Percentiles rank a stretch among this genome's conserved stretches.
These are phyloP conservation scores for Schwanniomyces vanrijiae DNA, from an alignment of 805 yeast species.

Conservation along the genomic window DNA sequence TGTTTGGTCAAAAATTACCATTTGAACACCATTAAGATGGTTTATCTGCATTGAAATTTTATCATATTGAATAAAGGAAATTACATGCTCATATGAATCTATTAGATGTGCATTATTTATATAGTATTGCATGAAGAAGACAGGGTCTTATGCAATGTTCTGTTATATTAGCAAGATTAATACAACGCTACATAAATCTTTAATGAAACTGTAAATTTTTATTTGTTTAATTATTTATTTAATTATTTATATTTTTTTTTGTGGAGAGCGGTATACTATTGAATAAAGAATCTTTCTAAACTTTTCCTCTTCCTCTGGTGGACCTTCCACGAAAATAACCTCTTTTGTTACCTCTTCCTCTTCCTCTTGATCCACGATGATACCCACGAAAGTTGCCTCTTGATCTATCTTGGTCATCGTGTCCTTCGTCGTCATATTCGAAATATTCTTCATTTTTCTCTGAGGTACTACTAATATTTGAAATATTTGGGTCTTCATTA, in stretches of 20 bases:
- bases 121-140: slow-evolving; percentile 1
- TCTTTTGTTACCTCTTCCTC: slow-evolving; percentile 12
- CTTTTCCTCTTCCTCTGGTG: slow-evolving; percentile 10
- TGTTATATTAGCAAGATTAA: not conserved
- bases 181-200: not conserved
- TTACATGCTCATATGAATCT: not conserved
- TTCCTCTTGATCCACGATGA: slow-evolving; percentile 12
- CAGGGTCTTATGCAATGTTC: slow-evolving; percentile 1
- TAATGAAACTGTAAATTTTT: not conserved
- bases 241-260: too few species aligned
- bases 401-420: slow-evolving; percentile 4
- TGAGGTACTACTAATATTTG: not conserved
- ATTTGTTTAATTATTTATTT: too few species aligned
- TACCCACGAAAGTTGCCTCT: slow-evolving; percentile 6
- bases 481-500: not conserved
- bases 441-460: slow-evolving; percentile 4
- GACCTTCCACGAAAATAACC: slow-evolving; percentile 7
- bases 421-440: slow-evolving; percentile 4
- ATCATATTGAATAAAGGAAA: not conserved
- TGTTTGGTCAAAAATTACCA: slow-evolving; percentile 47
- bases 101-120: not conserved
- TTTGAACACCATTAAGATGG: slow-evolving; percentile 33
- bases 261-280: not conserved
- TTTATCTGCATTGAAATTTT: not conserved
- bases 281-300: not conserved